phyloP scores from a whole-genome alignment of 2,329 filamentous ascomycete species.

The Colletotrichum salicis region DNA sequence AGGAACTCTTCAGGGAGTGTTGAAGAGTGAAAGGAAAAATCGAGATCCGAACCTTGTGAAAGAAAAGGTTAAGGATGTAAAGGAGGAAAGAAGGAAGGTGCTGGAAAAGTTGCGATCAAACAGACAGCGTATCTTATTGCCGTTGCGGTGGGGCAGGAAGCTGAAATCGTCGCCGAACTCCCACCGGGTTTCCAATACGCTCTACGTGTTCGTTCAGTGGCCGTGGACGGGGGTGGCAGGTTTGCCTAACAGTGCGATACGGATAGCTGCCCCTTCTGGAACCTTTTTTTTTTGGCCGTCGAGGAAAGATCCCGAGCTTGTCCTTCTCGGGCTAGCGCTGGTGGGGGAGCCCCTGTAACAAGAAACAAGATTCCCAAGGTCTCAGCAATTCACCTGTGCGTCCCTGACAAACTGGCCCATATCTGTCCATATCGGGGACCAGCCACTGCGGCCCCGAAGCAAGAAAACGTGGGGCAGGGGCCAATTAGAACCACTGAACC shows the following conservation, averaged over 20 bases:
- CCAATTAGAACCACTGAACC: slow-evolving; percentile 15
- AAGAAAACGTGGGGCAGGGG: slow-evolving; percentile 32
- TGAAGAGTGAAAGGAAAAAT: slow-evolving; percentile 2
- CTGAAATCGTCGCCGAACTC: slow-evolving; percentile 35
- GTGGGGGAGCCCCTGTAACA: slow-evolving; percentile 23
- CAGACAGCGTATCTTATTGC: slow-evolving; percentile 34
- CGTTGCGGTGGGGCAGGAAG: slow-evolving; percentile 33
- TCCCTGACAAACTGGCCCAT: slow-evolving; percentile 8
- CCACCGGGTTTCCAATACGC: slow-evolving; percentile 36
- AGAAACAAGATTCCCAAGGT: slow-evolving; percentile 24
- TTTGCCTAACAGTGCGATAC: slow-evolving; percentile 5
- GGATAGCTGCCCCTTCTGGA: slow-evolving; percentile 30
- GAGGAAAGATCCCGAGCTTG: slow-evolving; percentile 15
- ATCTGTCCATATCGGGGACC: slow-evolving; percentile 18
- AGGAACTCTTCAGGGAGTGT: background rate
- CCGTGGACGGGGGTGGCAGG: background rate
- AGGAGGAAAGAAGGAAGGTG: slow-evolving; percentile 22
- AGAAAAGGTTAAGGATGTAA: slow-evolving; percentile 16
- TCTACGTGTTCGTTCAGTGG: slow-evolving; percentile 38
- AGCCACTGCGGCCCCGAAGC: slow-evolving; percentile 25
- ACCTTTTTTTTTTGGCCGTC: slow-evolving; percentile 33
- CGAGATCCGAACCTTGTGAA: slow-evolving; percentile 9
- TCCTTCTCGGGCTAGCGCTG: slow-evolving; percentile 21
- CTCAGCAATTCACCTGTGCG: slow-evolving; percentile 22
- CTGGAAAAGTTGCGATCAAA: slow-evolving; percentile 32